These are phyloP conservation scores for Euphorbia tirucalli DNA, from an alignment of 345 rosid genomes.

Conservation along the genomic window DNA sequence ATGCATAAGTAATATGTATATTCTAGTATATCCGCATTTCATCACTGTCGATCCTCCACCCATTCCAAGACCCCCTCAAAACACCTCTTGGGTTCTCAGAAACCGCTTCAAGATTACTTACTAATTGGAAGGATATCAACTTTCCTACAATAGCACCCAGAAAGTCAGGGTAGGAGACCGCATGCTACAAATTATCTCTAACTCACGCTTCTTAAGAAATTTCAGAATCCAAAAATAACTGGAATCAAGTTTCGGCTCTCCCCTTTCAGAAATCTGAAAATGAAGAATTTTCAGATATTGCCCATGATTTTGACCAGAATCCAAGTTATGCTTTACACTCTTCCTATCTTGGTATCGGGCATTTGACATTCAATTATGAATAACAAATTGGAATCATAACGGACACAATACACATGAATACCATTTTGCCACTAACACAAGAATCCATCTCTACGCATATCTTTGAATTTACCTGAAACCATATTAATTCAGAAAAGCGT, in stretches of 20 bases:
- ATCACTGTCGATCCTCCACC: neutral
- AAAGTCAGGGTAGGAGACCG: neutral
- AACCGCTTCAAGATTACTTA: neutral
- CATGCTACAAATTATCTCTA: neutral
- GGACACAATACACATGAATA: neutral
- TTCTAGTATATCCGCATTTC: neutral
- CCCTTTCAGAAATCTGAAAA: neutral
- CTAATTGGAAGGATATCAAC: neutral
- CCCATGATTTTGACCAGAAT: neutral
- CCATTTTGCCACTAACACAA: neutral
- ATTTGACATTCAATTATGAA: neutral
- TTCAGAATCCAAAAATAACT: neutral
- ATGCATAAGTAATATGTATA: neutral
- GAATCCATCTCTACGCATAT: neutral
- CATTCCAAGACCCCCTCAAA: neutral
- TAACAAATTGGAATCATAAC: neutral
- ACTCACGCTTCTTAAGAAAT: neutral
- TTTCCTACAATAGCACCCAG: neutral
- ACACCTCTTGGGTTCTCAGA: neutral
- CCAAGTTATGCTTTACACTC: neutral
- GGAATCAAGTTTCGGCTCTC: neutral
- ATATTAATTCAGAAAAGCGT: neutral
- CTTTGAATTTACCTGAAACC: neutral
- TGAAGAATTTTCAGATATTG: neutral
- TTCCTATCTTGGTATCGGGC: too few relatives aligned